phyloP scores from a whole-genome alignment of 1,284 basidiomycete species.

The Ceratobasidium sp. region DNA sequence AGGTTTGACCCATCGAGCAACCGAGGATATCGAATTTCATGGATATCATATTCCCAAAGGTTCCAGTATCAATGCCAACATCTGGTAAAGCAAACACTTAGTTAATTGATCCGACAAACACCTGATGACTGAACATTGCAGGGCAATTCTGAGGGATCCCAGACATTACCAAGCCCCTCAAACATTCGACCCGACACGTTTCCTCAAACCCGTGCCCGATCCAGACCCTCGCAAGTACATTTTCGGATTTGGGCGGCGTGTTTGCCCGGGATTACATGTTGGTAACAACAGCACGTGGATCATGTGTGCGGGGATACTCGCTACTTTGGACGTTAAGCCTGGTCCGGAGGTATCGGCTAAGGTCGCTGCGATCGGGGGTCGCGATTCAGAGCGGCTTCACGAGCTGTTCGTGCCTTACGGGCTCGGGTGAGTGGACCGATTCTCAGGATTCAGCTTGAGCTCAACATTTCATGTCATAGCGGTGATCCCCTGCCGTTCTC shows the following conservation, averaged over 20 bases:
- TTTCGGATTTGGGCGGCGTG: constrained; percentile 27
- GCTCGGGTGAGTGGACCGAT: background rate
- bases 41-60: constrained; percentile 29
- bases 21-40: constrained; percentile 16
- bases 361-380: constrained; percentile 2
- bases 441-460: background rate
- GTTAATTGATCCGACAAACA: too few relatives aligned
- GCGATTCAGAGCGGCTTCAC: constrained; percentile 3
- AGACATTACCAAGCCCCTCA: constrained; percentile 40
- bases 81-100: background rate
- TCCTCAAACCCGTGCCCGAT: constrained; percentile 39
- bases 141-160: constrained; percentile 47
- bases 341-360: background rate
- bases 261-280: constrained; percentile 48
- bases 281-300: constrained; percentile 44
- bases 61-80: constrained; percentile 11
- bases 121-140: background rate
- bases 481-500: constrained; percentile 14
- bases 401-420: background rate
- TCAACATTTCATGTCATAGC: background rate
- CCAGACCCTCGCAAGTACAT: constrained; percentile 41
- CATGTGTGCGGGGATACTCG: constrained; percentile 23
- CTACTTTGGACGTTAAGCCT: constrained; percentile 7
- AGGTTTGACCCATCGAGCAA: constrained; percentile 12
- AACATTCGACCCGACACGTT: constrained; percentile 47